These are phyloP conservation scores for Termitomyces sp. DNA, from an alignment of 768 basidiomycete species.

Conservation along the genomic window DNA sequence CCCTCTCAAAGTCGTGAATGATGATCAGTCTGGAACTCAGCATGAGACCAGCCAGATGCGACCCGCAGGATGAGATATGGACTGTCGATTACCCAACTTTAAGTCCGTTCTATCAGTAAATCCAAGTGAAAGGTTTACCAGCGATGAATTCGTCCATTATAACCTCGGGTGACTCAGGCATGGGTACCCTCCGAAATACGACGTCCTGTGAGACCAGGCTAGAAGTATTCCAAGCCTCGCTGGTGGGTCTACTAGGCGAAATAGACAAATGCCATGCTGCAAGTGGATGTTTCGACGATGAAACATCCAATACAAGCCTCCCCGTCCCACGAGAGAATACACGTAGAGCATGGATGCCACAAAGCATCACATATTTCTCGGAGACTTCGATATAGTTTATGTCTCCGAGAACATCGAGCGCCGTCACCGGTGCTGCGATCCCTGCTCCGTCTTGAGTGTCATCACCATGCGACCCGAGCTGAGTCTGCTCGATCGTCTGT, in stretches of 20 bases:
- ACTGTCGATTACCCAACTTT: slow-evolving; percentile 16
- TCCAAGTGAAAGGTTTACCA: slow-evolving; percentile 26
- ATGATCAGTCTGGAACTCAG: slow-evolving; percentile 37
- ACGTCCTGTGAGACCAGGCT: slow-evolving; percentile 6
- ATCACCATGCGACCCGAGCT: slow-evolving; percentile 13
- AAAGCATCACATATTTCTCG: slow-evolving; percentile 56
- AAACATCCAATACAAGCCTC: slow-evolving; percentile 38
- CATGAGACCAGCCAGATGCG: slow-evolving; percentile 40
- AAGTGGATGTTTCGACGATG: slow-evolving; percentile 30
- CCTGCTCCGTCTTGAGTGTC: neutral
- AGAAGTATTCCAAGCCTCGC: neutral
- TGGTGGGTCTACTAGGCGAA: slow-evolving; percentile 6
- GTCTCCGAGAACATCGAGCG: slow-evolving; percentile 24
- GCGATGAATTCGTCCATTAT: slow-evolving; percentile 44
- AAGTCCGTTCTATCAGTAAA: neutral
- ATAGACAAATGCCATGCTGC: slow-evolving; percentile 32
- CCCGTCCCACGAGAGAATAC: slow-evolving; percentile 51
- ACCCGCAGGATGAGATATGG: slow-evolving; percentile 46
- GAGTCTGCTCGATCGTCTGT: slow-evolving; percentile 43
- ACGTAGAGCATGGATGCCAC: slow-evolving; percentile 42
- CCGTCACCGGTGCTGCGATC: neutral
- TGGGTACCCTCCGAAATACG: neutral
- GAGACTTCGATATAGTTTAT: slow-evolving; percentile 69
- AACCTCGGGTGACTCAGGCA: neutral
- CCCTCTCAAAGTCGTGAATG: slow-evolving; percentile 38